Evolutionary conservation across 257 asterid species (phyloP).

Genomic region (Primulina eburnea): DNA sequence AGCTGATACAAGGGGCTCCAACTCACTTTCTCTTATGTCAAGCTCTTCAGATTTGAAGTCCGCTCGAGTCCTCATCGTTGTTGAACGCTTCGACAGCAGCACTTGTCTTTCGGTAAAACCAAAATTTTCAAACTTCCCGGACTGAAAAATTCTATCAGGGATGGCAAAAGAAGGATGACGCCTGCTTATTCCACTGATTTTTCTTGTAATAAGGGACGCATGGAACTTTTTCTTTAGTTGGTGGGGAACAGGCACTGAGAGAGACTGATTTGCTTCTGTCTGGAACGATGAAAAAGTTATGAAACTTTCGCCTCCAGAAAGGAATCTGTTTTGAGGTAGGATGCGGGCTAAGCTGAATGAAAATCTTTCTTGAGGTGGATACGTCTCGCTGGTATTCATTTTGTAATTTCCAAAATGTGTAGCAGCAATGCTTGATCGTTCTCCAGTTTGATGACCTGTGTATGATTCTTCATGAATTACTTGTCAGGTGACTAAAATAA

Average conservation of each 20-base stretch:
- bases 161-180: slow-evolving; percentile 39
- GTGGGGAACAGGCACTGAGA: slow-evolving; percentile 24
- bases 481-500: slow-evolving; percentile 38
- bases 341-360: slow-evolving; percentile 30
- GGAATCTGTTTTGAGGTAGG: slow-evolving; percentile 33
- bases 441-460: slow-evolving; percentile 37
- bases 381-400: slow-evolving; percentile 30
- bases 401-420: slow-evolving; percentile 28
- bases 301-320: slow-evolving; percentile 27
- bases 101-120: slow-evolving; percentile 39
- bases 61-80: slow-evolving; percentile 57
- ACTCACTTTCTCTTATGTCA: slow-evolving; percentile 48
- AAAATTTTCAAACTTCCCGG: slow-evolving; percentile 42
- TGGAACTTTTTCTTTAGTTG: slow-evolving; percentile 31
- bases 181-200: slow-evolving; percentile 36
- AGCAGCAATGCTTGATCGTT: slow-evolving; percentile 30
- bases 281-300: slow-evolving; percentile 27
- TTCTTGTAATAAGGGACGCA: slow-evolving; percentile 31
- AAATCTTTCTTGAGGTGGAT: slow-evolving; percentile 35
- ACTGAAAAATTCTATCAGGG: slow-evolving; percentile 35
- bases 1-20: slow-evolving; percentile 47
- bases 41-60: slow-evolving; percentile 77
- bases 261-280: slow-evolving; percentile 32
- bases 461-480: slow-evolving; percentile 40
- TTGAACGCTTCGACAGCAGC: slow-evolving; percentile 41